Evolutionary conservation across 139 green algal species (phyloP).

Genomic region (Dunaliella primolecta): DNA sequence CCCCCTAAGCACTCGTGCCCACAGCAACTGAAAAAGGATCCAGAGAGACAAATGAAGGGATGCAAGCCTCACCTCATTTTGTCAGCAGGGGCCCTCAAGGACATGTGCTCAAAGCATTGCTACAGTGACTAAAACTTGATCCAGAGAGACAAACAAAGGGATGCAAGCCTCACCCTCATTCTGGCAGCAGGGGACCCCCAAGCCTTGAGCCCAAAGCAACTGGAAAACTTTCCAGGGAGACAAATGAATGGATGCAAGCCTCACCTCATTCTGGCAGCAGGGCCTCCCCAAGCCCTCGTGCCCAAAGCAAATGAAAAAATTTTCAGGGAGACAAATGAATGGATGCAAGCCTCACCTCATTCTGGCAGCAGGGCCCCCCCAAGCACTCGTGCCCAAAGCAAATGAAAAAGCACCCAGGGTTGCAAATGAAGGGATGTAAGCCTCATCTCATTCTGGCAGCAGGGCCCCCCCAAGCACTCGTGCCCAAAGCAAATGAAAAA

Average conservation of each 20-base stretch:
- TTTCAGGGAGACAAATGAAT: too few species aligned
- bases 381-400: conserved; percentile 49
- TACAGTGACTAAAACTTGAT: too few species aligned
- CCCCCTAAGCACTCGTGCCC: conserved; percentile 48
- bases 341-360: conserved; percentile 58
- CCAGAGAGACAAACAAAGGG: too few species aligned
- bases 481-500: conserved; percentile 55
- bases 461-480: conserved; percentile 41
- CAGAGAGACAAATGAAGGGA: too few species aligned
- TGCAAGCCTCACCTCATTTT: conserved; percentile 61
- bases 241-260: too few species aligned
- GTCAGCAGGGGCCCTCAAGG: conserved; percentile 49
- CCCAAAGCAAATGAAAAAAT: too few species aligned
- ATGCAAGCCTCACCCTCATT: conserved; percentile 61
- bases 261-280: conserved; percentile 60
- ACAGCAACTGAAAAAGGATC: too few species aligned
- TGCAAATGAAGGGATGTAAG: too few species aligned
- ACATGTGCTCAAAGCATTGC: conserved; percentile 50
- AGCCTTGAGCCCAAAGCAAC: conserved; percentile 46
- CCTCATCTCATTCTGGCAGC: conserved; percentile 60
- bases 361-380: conserved; percentile 53
- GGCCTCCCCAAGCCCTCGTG: conserved; percentile 44
- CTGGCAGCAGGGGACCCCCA: conserved; percentile 52
- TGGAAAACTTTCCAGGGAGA: too few species aligned
- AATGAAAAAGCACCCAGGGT: too few species aligned